Conservation (phyloP, 768 basidiomycete species). For the Russula lepida region DNA sequence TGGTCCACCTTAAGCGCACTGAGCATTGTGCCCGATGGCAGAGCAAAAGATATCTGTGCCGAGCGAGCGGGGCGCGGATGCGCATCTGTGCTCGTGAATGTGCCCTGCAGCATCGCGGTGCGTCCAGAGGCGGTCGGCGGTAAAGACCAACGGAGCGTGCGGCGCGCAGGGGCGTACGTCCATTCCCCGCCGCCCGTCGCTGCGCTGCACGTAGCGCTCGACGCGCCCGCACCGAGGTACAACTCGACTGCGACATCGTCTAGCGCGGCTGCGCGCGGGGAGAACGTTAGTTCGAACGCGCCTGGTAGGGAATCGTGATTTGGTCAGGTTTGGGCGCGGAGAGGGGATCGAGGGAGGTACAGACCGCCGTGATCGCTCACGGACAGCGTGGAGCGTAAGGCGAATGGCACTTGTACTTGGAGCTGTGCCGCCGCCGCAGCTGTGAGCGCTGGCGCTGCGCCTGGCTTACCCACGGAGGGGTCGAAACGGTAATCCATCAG, state of each 20-base stretch:
- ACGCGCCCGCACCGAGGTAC: constrained; percentile 66
- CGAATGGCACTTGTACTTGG: constrained; percentile 30
- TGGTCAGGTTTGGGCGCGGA: background rate
- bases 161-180: constrained; percentile 59
- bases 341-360: constrained; percentile 8
- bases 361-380: constrained; percentile 37
- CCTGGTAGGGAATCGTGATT: constrained; percentile 32
- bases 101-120: constrained; percentile 54
- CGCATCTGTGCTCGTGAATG: constrained; percentile 44
- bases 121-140: constrained; percentile 50
- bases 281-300: constrained; percentile 41
- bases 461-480: constrained; percentile 29
- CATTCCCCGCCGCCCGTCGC: constrained; percentile 60
- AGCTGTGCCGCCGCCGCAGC: constrained; percentile 20
- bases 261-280: constrained; percentile 42
- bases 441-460: constrained; percentile 35
- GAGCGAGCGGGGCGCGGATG: constrained; percentile 63
- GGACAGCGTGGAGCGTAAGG: constrained; percentile 28
- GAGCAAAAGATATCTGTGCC: constrained; percentile 61
- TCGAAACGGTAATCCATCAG: constrained; percentile 76
- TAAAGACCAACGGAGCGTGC: constrained; percentile 74
- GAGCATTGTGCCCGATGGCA: constrained; percentile 54
- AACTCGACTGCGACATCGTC: constrained; percentile 67
- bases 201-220: constrained; percentile 62
- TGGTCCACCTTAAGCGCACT: constrained; percentile 82